Base-by-base conservation (phyloP, 345 rosid genomes). In the Salix udensis region DNA sequence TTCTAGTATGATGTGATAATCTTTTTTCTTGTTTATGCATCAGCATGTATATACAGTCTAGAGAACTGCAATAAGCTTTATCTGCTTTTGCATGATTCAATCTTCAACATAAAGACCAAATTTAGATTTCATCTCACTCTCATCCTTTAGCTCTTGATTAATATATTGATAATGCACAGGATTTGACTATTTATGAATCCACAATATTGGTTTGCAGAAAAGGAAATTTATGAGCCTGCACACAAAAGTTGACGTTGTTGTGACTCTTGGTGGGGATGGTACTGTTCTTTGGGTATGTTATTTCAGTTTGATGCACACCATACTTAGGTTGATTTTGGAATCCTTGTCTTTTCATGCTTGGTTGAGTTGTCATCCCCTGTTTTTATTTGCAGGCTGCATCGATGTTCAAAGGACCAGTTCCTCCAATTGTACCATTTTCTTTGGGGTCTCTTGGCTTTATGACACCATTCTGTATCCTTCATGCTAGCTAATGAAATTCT, bases 191-290 rank as follows among this genome's bases (percentile, higher is more conserved):
- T 42, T 37, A 68, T 52, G 26, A 50, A 7, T 61, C 74, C 72
- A 28, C 73, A 24, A 46, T 21, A 1, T 84, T 82, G 76, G 71
- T 73, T 76, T 83, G 68, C 92, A 96, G 99, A 94, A 70, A 73
- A 80, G 69, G 97, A 94, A 78, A 84, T 96, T 96, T 82, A 82
- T 71, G 65, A 90, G 71, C 50, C 89, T 96, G 76, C 98, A 94
- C 84, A 79, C 89, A 46, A 88, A 92, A 81, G 94, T 96, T 78
- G 99, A 96, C 85, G 93, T 96, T 76, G 94, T 96, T 52, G 89
- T 92, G 71, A 94, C 99, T 76, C 99, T 96, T 81, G 99, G 99
- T 79, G 99, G 99, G n/a, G 99, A 96, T 86, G 99, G 99, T 75
- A 96, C 99, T 44, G 98, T 96, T 67, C 93, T 96, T 58, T 96